Base-by-base conservation (phyloP, 2,329 filamentous ascomycete genomes). In the Aureobasidium sp. region DNA sequence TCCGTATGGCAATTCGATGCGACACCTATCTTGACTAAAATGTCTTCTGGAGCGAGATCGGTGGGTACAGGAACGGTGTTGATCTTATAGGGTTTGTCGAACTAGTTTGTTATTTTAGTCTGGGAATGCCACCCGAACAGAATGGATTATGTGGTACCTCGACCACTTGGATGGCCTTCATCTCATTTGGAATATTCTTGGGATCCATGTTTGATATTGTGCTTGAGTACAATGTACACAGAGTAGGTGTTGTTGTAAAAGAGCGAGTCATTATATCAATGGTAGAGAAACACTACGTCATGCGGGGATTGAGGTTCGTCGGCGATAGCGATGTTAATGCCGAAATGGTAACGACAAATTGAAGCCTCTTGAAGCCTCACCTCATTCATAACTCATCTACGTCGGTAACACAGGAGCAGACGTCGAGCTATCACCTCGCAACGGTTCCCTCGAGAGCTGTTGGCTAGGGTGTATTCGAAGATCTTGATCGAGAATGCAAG, bases 1-100 rank as follows among this genome's bases (percentile, higher is more conserved):
- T 87, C 84, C 0, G 84, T 86, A 73, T 87, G 84, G 73, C 84
- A 87, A 68, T 85, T 79, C 1, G 82, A 84, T 10, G 82, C 83
- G 17, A 82, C 82, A 61, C 81, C 83, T 57, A 84, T 75, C 70
- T 83, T 84, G 67, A 87, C 76, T 39, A 86, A 78, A n/a, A 87
- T 73, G 65, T 86, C 84, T 65, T 81, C 67, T 0, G 79, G 76
- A 5, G 72, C 70, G 17, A 84, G 78, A 20, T 67, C 52, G 9
- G 71, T 69, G 7, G 83, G 83, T 0, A 81, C 77, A 13, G 78
- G 75, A 36, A 85, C 70, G 17, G 75, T 71, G 66, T 77, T 77
- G 63, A 86, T 73, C 56, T 78, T 68, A 71, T 87, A 85, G 6
- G 83, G 82, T 65, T 79, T 74, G 65, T 84, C 78, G 76, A 75